These are phyloP conservation scores for Phytopythium boreale DNA, from an alignment of 352 stramenopile genomes.

Conservation along the genomic window DNA sequence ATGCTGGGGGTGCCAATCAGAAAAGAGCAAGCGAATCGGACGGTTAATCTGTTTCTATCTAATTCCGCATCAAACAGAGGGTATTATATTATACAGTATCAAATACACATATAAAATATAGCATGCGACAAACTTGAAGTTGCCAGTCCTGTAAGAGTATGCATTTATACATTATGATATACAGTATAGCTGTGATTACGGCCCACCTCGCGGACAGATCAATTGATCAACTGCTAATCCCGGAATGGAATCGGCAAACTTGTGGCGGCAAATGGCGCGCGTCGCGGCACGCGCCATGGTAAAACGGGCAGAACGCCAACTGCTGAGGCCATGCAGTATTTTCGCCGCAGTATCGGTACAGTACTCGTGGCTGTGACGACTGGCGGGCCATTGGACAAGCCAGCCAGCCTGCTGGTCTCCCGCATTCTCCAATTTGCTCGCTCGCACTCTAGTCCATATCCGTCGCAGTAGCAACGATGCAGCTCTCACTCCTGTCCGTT, in stretches of 20 bases:
- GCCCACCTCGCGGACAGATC: conserved; percentile 1
- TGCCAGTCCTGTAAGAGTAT: not conserved
- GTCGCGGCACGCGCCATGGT: not conserved
- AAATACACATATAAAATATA: not conserved
- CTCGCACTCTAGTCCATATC: conserved; percentile 6
- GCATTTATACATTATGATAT: not conserved
- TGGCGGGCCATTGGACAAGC: not conserved
- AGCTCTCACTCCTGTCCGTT: conserved; percentile 25
- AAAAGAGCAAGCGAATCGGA: too few relatives aligned
- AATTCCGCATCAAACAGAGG: not conserved
- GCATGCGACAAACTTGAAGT: not conserved
- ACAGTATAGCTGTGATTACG: too few relatives aligned
- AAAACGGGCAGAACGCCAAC: not conserved
- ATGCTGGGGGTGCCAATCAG: not conserved
- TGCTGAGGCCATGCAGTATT: not conserved
- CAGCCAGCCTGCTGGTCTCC: not conserved
- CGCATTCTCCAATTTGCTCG: conserved; percentile 17
- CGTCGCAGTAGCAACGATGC: conserved; percentile 13
- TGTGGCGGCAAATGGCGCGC: not conserved
- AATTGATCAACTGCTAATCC: conserved; percentile 1
- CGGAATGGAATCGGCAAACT: not conserved
- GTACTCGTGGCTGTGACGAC: not conserved
- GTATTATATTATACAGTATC: not conserved
- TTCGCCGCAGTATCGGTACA: not conserved
- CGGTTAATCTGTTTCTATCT: not conserved